Base-by-base conservation (phyloP, 306 rosid species). In the Delonix regia region DNA sequence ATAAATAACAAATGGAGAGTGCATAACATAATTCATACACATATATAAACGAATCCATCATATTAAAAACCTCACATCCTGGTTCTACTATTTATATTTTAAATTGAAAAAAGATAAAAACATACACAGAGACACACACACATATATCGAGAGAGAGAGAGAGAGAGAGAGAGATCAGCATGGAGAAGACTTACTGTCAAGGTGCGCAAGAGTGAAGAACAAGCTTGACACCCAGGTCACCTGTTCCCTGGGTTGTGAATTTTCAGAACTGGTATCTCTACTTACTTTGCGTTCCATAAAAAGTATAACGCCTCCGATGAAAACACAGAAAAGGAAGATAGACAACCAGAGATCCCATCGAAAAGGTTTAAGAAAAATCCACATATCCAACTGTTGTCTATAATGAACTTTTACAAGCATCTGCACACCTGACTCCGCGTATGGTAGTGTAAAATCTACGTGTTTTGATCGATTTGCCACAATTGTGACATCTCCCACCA, bases 371-470 rank as follows among this genome's bases (percentile, higher is more conserved):
- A 57, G 0, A 47, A 69, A 78, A 9, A 57, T 44, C 82, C 82
- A 78, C 82, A 78, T 78, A 13, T 78, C 33, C 9, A 57, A 2
- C 22, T 36, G 76, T 2, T 7, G 42, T 34, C 24, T 21, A 16
- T 33, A 22, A 19, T 6, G 6, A 47, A 60, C 64, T 60, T 57
- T 33, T 0, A 79, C 77, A 3, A 79, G 64, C 82, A 79, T 79
- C 64, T 3, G 34, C 22, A 71, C 72, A 15, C 27, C 71, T 0
- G 82, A 45, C 12, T 71, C 72, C 5, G 45, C 12, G 36, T 21
- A 79, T 34, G 77, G 82, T 14, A 79, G n/a, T 3, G 77, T 71
- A 16, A 79, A 79, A 79, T 79, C 82, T 24, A 70, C 82, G 8
- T 21, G 21, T 7, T 34, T 61, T 4, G 76, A 8, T 24, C 82